Evolutionary conservation across 495 filamentous ascomycete genomes (phyloP), one percentile per base, ranked within the genome.

Genomic region (Haplographium delicatum): DNA sequence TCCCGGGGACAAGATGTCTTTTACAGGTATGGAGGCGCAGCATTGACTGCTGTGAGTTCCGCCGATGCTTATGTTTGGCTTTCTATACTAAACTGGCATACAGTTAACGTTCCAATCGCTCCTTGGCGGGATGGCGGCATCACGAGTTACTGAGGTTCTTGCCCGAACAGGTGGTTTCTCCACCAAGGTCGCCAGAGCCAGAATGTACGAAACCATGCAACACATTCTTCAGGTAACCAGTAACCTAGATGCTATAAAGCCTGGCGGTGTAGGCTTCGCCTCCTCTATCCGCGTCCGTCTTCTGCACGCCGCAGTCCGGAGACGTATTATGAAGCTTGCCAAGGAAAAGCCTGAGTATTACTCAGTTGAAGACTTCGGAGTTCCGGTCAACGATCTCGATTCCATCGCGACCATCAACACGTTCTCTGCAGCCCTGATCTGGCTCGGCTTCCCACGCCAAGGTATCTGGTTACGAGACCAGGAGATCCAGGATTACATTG

Each of bases 151-250:
- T 26, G 85, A 91, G 61, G 88, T 85, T 0, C 73, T 93, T 2
- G 71, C 82, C 15, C 74, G 87, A 15, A 95, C 88, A 10, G 87
- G 88, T 13, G 88, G 88, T 0, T 94, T 94, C 65, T 77, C 80
- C 5, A 75, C 75, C 0, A 77, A 82, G 54, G 80, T 85, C 5
- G 85, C 86, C 3, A 76, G 80, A 30, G 76, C 79, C 13, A 68
- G 89, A 34, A 67, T 93, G 30, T 81, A 86, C 39, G 84, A 90
- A 65, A 89, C 87, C 2, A 82, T 79, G 5, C 85, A 90, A 61
- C 81, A 88, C 65, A 73, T 86, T n/a, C 70, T 88, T 1, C 78
- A 88, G 65, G 80, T 86, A 28, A 88, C 85, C 2, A 65, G 66
- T 24, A 83, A 79, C 7, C 61, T 84, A 1, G 75, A 79, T 10